These are phyloP conservation scores for Huntiella bhutanensis DNA, from an alignment of 2,329 filamentous ascomycete genomes.

Conservation along the genomic window DNA sequence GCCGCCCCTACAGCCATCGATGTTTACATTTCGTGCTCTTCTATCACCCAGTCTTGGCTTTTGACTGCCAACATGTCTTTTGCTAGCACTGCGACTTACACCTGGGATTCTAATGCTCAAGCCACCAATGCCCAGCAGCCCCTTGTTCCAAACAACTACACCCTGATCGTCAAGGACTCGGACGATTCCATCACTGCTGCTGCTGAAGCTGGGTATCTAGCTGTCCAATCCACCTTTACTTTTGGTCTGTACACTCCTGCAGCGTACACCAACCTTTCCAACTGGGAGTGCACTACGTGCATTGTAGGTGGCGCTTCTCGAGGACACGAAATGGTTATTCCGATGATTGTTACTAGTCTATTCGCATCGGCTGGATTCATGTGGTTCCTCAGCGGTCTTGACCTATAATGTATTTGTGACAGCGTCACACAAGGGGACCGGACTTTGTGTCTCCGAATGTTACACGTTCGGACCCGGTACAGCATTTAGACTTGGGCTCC, in stretches of 20 bases:
- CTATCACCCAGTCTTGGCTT: slow-evolving; percentile 35
- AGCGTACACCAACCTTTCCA: slow-evolving; percentile 29
- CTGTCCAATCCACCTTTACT: slow-evolving; percentile 26
- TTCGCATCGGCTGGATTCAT: slow-evolving; percentile 42
- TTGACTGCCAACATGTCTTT: slow-evolving; percentile 46
- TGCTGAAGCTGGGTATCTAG: slow-evolving; percentile 36
- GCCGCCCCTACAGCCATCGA: slow-evolving; percentile 41
- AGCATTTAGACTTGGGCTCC: not conserved
- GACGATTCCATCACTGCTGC: slow-evolving; percentile 30
- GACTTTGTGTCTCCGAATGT: not conserved
- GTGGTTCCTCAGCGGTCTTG: slow-evolving; percentile 40
- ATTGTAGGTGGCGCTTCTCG: slow-evolving; percentile 23
- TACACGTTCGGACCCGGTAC: not conserved
- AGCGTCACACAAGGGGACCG: not conserved
- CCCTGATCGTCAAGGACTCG: slow-evolving; percentile 42
- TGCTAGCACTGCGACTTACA: slow-evolving; percentile 28
- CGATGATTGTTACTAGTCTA: slow-evolving; percentile 23
- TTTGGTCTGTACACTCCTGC: slow-evolving; percentile 40
- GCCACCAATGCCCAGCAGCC: slow-evolving; percentile 26
- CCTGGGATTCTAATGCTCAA: slow-evolving; percentile 39
- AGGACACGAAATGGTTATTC: slow-evolving; percentile 1
- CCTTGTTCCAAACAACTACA: slow-evolving; percentile 37
- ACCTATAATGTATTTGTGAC: slow-evolving; percentile 15
- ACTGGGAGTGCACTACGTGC: slow-evolving; percentile 40
- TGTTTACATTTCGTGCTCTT: slow-evolving; percentile 36